Base-by-base conservation (phyloP, 352 stramenopile species). In the Bremia lactucae region DNA sequence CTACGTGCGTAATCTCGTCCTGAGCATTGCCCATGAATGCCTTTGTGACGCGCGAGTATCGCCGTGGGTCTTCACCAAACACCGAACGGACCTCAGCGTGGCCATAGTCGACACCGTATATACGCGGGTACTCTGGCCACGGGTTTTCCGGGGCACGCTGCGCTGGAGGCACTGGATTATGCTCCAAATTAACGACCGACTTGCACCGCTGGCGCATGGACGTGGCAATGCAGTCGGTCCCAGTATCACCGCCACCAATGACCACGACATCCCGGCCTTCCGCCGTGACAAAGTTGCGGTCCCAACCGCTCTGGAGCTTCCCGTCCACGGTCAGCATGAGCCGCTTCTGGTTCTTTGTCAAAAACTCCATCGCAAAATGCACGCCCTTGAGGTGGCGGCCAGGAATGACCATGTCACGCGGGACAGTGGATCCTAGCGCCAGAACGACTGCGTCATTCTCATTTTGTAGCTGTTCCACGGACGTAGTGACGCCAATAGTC, bases 261-360 rank as follows among this genome's bases (percentile, higher is more conserved):
- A 98, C 94, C 26, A 98, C 95, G 0, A 98, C 95, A 62, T 98
- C 88, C 66, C 97, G 97, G 49, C 95, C 95, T 56, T 97, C 94
- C 9, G 95, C 94, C 31, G 91, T 97, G 58, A 98, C 95, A 49
- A 96, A 98, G 42, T 87, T 61, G 24, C 71, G 72, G 60, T 97
- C 86, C 94, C 94, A 97, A 39, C 90, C 84, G 31, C 90, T 97
- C 72, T 98, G 75, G 11, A 98, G 70, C 45, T 94, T 96, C 42
- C 92, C 92, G 44, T 97, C 92, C 39, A 95, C 79, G 4, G 89
- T 98, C 48, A 97, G 75, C 19, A 98, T 68, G 11, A 98, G 65
- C 8, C 90, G 84, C 65, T 98, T 98, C 62, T 98, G 93, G 63
- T 98, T 98, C 68, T 95, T 92, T 13, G 93, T 98, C 18, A 98